A percentile compares a stretch with the other conserved stretches of the same genome.
Conservation (phyloP, 352 stramenopile species). For the Phytophthora cajani region DNA sequence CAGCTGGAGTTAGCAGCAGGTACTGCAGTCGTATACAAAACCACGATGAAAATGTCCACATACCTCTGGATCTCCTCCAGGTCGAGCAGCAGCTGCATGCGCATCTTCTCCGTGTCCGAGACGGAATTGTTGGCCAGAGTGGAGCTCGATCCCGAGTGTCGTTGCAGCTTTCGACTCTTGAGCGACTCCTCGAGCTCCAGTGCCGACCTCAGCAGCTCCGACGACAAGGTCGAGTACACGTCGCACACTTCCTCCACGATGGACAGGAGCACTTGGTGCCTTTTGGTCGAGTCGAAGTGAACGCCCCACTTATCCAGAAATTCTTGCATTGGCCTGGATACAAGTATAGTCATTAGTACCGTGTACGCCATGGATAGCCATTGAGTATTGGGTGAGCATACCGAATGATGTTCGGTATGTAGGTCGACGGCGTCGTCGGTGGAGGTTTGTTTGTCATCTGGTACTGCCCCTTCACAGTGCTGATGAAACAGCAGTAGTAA, state of each 20-base stretch:
- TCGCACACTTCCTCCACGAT: slow-evolving; percentile 70
- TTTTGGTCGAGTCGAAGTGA: slow-evolving; percentile 51
- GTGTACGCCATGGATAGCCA: neutral
- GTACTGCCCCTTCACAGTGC: slow-evolving; percentile 89
- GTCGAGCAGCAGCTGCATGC: slow-evolving; percentile 78
- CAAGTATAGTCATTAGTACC: slow-evolving; percentile 2
- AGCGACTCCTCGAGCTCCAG: slow-evolving; percentile 86
- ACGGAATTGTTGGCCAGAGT: slow-evolving; percentile 35
- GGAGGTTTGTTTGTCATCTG: slow-evolving; percentile 91
- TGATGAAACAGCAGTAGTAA: slow-evolving; percentile 26
- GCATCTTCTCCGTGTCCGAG: slow-evolving; percentile 90
- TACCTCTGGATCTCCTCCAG: slow-evolving; percentile 78
- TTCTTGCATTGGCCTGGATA: slow-evolving; percentile 60
- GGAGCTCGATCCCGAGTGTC: slow-evolving; percentile 40
- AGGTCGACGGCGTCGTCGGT: slow-evolving; percentile 72
- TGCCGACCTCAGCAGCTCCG: slow-evolving; percentile 77
- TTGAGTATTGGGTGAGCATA: slow-evolving; percentile 18
- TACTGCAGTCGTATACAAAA: neutral
- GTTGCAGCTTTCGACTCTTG: slow-evolving; percentile 88
- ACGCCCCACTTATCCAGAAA: slow-evolving; percentile 81
- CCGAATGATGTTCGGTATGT: slow-evolving; percentile 80
- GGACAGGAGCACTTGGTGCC: slow-evolving; percentile 54
- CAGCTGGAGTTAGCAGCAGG: slow-evolving; percentile 9
- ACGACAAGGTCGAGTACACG: slow-evolving; percentile 70
- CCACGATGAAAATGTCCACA: slow-evolving; percentile 6